Conservation (phyloP, 2,329 filamentous ascomycete genomes). For the Trichophyton mentagrophytes region DNA sequence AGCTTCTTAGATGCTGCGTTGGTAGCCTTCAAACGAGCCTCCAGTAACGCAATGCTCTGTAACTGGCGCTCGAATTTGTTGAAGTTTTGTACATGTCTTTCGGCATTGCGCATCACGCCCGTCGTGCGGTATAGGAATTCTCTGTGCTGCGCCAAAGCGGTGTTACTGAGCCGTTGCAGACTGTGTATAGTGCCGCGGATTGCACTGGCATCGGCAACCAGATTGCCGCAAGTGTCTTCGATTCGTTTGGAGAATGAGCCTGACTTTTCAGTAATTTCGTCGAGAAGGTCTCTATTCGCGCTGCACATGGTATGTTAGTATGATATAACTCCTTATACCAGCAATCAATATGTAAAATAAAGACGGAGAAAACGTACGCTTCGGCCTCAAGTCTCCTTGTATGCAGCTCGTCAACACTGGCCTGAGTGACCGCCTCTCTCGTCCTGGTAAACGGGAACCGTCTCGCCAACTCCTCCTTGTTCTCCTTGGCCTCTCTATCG, state of each 20-base stretch:
- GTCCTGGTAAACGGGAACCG: constrained; percentile 10
- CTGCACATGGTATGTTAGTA: constrained; percentile 1
- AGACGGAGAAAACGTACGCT: constrained; percentile 44
- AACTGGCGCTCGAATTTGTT: constrained; percentile 29
- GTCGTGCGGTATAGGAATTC: constrained; percentile 28
- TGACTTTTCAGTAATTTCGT: constrained; percentile 26
- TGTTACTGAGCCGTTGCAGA: constrained; percentile 31
- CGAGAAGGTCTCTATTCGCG: constrained; percentile 22
- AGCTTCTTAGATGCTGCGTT: constrained; percentile 27
- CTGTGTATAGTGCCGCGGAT: constrained; percentile 29
- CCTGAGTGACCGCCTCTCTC: constrained; percentile 22
- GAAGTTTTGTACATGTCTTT: constrained; percentile 27
- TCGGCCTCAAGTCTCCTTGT: constrained; percentile 67
- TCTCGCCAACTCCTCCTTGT: background rate
- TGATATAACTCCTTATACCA: background rate
- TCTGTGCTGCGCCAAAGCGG: constrained; percentile 22
- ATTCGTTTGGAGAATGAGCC: constrained; percentile 35
- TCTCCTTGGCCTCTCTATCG: background rate
- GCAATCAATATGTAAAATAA: background rate
- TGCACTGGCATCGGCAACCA: constrained; percentile 33
- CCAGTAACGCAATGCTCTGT: constrained; percentile 24
- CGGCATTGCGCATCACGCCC: constrained; percentile 26
- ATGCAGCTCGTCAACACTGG: constrained; percentile 25
- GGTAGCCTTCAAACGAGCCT: constrained; percentile 28
- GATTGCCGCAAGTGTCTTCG: constrained; percentile 38